Evolutionary conservation across 768 basidiomycete genomes (phyloP), one percentile per base, ranked within the genome.

Genomic region (Coprinopsis sp.): DNA sequence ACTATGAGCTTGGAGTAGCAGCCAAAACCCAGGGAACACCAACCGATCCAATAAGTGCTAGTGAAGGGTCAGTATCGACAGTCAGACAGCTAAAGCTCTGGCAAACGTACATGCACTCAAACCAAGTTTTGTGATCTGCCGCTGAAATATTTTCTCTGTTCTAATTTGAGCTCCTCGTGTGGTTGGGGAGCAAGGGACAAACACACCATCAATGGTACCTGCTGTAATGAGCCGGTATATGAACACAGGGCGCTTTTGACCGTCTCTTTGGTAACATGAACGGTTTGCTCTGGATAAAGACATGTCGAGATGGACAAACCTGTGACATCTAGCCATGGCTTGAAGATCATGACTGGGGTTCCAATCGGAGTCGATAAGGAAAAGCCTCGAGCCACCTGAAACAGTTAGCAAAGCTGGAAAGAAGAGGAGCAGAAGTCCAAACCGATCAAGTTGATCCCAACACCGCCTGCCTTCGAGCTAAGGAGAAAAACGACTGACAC

Each of bases 251-350:
- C 81, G 76, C 58, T 91, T 94, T 67, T 99, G 95, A 0, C 95
- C 95, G 66, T 99, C 94, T 16, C 92, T 94, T 54, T 28, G 28
- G 46, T 24, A 21, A 55, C 18, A 51, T 48, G 8, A 47, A 47
- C 41, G 52, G n/a, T n/a, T n/a, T n/a, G n/a, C n/a, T n/a, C 18
- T 30, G 25, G 23, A 43, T 19, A 49, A n/a, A 42, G 16, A 48
- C n/a, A 31, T 44, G 25, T 23, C 30, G 37, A 28, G 27, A 49
- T 18, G 2, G 10, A 37, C 54, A 68, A 50, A 91, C 91, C 91
- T 78, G 65, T 95, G 91, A 60, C 94, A 95, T 39, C 95, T 81
- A 42, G 93, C 95, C 95, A 98, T 98, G 2, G 96, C 86, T 64
- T 99, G 96, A 14, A 93, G 64, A 66, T 99, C 96, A 56, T 88